phyloP scores from a whole-genome alignment of 2,329 filamentous ascomycete genomes.

The Neonectria faginata region DNA sequence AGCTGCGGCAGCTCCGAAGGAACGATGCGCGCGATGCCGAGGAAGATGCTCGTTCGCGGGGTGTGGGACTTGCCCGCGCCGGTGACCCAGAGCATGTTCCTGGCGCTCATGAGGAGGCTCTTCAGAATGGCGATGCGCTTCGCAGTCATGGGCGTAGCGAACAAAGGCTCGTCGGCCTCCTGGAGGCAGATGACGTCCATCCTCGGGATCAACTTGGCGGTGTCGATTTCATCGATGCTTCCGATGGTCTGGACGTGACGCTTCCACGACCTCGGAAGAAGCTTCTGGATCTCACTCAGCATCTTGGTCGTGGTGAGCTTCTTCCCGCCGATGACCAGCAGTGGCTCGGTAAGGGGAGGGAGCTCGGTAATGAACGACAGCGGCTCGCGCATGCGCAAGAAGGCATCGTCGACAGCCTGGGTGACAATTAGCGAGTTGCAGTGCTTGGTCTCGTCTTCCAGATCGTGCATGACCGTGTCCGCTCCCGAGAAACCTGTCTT shows the following conservation, averaged over 20 bases:
- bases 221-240: constrained; percentile 15
- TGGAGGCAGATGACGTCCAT: constrained; percentile 27
- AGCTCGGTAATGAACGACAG: constrained; percentile 18
- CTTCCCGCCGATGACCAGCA: constrained; percentile 24
- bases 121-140: constrained; percentile 20
- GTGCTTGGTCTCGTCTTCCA: constrained; percentile 22
- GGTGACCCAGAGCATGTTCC: constrained; percentile 30
- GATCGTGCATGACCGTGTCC: constrained; percentile 21
- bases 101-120: constrained; percentile 16
- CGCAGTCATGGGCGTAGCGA: constrained; percentile 20
- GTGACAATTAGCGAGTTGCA: constrained; percentile 28
- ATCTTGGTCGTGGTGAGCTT: constrained; percentile 22
- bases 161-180: constrained; percentile 25
- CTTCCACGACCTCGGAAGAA: constrained; percentile 23
- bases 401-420: constrained; percentile 22
- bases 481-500: constrained; percentile 29
- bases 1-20: constrained; percentile 20
- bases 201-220: constrained; percentile 12
- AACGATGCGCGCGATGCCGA: constrained; percentile 22
- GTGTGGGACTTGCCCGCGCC: constrained; percentile 17
- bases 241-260: constrained; percentile 14
- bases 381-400: constrained; percentile 24
- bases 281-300: constrained; percentile 23
- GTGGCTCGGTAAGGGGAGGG: constrained; percentile 12
- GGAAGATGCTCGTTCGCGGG: constrained; percentile 25